Evolutionary conservation across 2,329 filamentous ascomycete genomes (phyloP), one percentile per base, ranked within the genome.

Genomic region (Coleophoma cylindrospora): DNA sequence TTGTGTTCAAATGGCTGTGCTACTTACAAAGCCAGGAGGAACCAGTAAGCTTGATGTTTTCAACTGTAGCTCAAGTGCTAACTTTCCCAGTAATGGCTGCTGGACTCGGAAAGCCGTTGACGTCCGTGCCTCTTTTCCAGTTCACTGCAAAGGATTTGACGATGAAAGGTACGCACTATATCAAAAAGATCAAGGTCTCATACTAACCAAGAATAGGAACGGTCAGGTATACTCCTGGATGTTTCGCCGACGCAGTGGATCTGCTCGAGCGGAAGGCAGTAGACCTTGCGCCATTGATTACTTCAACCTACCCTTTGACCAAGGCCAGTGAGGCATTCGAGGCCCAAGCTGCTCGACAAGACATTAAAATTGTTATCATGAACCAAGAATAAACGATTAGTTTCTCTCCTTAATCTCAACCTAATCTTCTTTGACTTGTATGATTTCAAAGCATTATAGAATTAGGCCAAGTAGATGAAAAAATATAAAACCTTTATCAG

Each of bases 201-300:
- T 27, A 10, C 27, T 27, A 27, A 27, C 6, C 9, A 27, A 27
- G 19, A 32, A 10, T 34, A 46, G 44, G 44, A n/a, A 63, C 60
- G 14, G 60, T 62, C 1, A 50, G 61, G 6, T 63, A 61, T 40
- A 63, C 58, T 2, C 55, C 58, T 13, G 60, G 59, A 14, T 63
- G 61, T 48, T 63, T 60, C 32, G 51, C 43, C 2, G 58, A 62
- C 15, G 58, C 60, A 9, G 61, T 63, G 37, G 48, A 48, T 34
- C 56, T 63, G 1, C 45, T 63, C 4, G 32, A 50, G 13, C 32
- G 55, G 6, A 56, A 58, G 14, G 40, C 45, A 19, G 58, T 63
- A 3, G 50, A 62, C 40, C 47, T 62, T 13, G 61, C 58, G 50
- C 61, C 60, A 13, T 50, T 63, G 6, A 60, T 63, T 37, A 59